phyloP scores from a whole-genome alignment of 1,284 basidiomycete genomes.

The Heliocybe sulcata region DNA sequence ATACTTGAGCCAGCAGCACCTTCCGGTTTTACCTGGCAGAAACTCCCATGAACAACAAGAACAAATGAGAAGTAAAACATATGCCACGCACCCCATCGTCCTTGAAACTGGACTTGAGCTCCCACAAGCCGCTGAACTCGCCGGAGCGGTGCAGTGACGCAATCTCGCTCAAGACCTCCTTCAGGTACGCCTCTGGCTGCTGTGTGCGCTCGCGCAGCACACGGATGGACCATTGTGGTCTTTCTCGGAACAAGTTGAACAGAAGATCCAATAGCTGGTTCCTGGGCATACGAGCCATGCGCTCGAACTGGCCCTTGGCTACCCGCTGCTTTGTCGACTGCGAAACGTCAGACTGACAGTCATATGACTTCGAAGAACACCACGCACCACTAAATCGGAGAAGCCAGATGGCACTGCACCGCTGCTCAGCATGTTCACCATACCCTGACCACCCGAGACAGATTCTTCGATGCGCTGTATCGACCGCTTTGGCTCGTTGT shows the following conservation, averaged over 20 bases:
- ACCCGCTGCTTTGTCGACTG: constrained; percentile 60
- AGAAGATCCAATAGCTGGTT: constrained; percentile 87
- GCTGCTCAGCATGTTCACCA: constrained; percentile 52
- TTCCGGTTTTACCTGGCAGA: constrained; percentile 38
- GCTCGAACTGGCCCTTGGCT: constrained; percentile 70
- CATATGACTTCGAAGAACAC: neutral
- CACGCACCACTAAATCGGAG: constrained; percentile 53
- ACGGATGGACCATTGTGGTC: constrained; percentile 81
- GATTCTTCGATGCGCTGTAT: constrained; percentile 56
- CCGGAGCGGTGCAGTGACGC: constrained; percentile 80
- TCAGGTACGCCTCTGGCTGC: constrained; percentile 89
- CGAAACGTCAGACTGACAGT: neutral
- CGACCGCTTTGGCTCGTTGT: constrained; percentile 53
- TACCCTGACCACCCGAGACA: constrained; percentile 53
- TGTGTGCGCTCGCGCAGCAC: constrained; percentile 75
- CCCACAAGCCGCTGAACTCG: constrained; percentile 65
- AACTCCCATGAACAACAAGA: constrained; percentile 4
- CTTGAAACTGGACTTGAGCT: constrained; percentile 60
- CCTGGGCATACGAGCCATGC: constrained; percentile 84
- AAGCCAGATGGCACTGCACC: constrained; percentile 33
- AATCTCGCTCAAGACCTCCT: constrained; percentile 80
- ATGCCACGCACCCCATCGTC: constrained; percentile 42
- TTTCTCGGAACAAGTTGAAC: constrained; percentile 74
- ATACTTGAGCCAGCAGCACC: constrained; percentile 43
- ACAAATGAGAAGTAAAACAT: constrained; percentile 1